These are phyloP conservation scores for Kluyveromyces wickerhamii DNA, from an alignment of 805 yeast genomes.

Conservation along the genomic window DNA sequence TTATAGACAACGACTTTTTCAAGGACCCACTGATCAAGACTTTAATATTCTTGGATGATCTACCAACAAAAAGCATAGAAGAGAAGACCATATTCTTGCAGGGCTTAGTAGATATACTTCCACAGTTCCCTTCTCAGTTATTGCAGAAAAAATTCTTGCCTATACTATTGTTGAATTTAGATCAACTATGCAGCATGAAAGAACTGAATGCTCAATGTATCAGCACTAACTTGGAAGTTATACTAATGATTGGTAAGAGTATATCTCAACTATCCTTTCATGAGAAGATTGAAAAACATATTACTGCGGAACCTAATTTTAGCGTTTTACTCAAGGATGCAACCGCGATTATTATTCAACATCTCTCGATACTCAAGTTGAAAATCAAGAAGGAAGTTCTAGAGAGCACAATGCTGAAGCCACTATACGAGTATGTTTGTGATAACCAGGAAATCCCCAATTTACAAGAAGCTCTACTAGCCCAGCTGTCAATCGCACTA, in stretches of 20 bases:
- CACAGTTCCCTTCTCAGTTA: constrained; percentile 50
- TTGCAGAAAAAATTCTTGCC: constrained; percentile 69
- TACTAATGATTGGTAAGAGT: constrained; percentile 53
- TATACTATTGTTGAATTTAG: constrained; percentile 45
- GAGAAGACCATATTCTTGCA: constrained; percentile 65
- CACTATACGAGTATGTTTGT: constrained; percentile 22
- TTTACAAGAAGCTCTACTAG: constrained; percentile 50
- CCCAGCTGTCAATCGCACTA: constrained; percentile 34
- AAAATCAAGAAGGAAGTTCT: constrained; percentile 49
- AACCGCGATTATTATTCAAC: constrained; percentile 36
- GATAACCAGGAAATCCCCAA: constrained; percentile 16
- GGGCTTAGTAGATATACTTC: constrained; percentile 47
- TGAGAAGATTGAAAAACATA: constrained; percentile 51
- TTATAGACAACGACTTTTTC: constrained; percentile 67
- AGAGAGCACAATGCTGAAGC: constrained; percentile 25
- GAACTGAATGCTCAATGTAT: constrained; percentile 38
- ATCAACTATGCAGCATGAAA: constrained; percentile 27
- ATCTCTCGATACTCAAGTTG: constrained; percentile 39
- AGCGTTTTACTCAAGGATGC: constrained; percentile 18
- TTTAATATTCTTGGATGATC: constrained; percentile 73
- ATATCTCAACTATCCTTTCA: constrained; percentile 73
- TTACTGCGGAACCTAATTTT: constrained; percentile 16
- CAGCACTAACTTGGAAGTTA: constrained; percentile 36
- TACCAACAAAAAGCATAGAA: constrained; percentile 58
- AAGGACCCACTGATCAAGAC: constrained; percentile 78